These are phyloP conservation scores for Cylindrodendrum hubeiense DNA, from an alignment of 2,329 filamentous ascomycete genomes.

Conservation along the genomic window DNA sequence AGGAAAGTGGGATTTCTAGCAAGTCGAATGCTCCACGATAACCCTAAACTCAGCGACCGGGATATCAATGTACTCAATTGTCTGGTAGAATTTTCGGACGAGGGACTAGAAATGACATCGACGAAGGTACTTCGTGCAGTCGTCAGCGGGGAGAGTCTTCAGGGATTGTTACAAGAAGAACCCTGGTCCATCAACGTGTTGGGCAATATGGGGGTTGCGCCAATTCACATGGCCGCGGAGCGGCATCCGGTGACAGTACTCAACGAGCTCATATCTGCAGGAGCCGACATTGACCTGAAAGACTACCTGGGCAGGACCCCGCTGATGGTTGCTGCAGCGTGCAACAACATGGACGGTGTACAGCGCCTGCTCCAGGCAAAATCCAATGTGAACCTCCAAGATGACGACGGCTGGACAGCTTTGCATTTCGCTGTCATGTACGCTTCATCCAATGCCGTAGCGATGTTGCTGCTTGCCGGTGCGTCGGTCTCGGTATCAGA, in stretches of 20 bases:
- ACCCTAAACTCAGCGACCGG: rapidly evolving
- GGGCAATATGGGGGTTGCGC: background rate
- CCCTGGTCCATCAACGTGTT: slow-evolving; percentile 21
- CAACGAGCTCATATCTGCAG: slow-evolving; percentile 18
- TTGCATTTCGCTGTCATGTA: rapidly evolving
- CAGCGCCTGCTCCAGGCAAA: slow-evolving; percentile 13
- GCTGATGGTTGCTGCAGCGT: background rate
- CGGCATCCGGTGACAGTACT: background rate
- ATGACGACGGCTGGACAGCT: rapidly evolving
- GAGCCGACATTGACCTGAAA: slow-evolving; percentile 22
- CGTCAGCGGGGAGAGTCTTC: background rate
- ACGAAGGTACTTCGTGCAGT: slow-evolving; percentile 19
- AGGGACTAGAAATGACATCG: background rate
- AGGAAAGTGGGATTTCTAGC: background rate
- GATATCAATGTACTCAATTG: background rate
- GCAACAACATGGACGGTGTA: background rate
- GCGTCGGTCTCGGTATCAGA: background rate
- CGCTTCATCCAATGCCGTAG: background rate
- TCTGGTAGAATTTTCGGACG: background rate
- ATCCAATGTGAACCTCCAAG: background rate
- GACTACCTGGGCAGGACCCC: rapidly evolving
- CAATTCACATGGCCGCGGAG: rapidly evolving
- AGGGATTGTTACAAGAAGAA: slow-evolving; percentile 14
- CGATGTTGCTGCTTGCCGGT: slow-evolving; percentile 13
- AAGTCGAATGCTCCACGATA: background rate